These are phyloP conservation scores for Sarocladiaceae sp. DNA, from an alignment of 2,329 filamentous ascomycete genomes.

Conservation along the genomic window DNA sequence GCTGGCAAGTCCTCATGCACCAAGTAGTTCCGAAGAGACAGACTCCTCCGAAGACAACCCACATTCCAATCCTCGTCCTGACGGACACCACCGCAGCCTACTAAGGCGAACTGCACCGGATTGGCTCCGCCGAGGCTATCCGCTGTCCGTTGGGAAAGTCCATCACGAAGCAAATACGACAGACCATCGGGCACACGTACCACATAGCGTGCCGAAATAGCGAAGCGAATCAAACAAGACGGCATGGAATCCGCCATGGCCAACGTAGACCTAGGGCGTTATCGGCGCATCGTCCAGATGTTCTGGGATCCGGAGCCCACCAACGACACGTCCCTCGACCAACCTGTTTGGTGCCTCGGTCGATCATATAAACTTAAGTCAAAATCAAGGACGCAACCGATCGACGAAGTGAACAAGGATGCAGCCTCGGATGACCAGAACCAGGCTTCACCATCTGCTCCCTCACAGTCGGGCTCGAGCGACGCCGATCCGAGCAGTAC, in stretches of 20 bases:
- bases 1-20: no score
- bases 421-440: neutral
- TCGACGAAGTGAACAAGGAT: neutral
- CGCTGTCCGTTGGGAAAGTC: no score
- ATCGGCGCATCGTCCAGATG: conserved; percentile 78
- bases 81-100: no score
- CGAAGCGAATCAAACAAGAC: neutral
- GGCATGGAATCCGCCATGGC: conserved; percentile 33
- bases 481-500: conserved; percentile 14
- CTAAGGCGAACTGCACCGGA: no score
- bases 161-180: no score
- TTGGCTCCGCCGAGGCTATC: no score
- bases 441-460: conserved; percentile 19
- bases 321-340: conserved; percentile 63
- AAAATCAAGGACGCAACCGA: neutral
- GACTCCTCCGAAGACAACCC: no score
- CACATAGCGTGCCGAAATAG: no score
- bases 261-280: conserved; percentile 67
- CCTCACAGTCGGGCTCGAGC: conserved; percentile 14
- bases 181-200: no score
- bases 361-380: conserved; percentile 39
- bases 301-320: conserved; percentile 87
- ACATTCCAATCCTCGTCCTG: no score
- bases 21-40: no score
- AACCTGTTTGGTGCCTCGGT: conserved; percentile 79